These are phyloP conservation scores for Circinella umbellata DNA, from an alignment of 371 early-diverging fungal species.

Conservation along the genomic window DNA sequence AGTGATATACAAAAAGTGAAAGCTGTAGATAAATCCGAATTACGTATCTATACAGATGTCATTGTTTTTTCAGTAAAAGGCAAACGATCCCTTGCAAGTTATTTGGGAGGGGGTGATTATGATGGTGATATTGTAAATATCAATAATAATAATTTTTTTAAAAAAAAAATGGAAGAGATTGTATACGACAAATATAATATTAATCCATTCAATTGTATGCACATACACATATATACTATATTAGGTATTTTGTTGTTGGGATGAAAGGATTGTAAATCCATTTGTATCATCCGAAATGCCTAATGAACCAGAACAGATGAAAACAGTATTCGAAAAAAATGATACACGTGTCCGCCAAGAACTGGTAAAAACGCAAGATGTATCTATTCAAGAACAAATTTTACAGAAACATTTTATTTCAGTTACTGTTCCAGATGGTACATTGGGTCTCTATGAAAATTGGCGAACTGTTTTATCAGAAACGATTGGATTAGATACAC, in stretches of 20 bases:
- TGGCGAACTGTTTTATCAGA: slow-evolving; percentile 49
- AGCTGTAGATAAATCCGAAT: slow-evolving; percentile 40
- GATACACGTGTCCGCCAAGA: slow-evolving; percentile 25
- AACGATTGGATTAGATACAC: slow-evolving; percentile 31
- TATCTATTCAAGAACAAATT: slow-evolving; percentile 17
- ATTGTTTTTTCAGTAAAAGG: slow-evolving; percentile 47
- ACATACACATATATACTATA: neutral
- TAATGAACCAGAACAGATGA: slow-evolving; percentile 19
- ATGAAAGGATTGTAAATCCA: slow-evolving; percentile 43
- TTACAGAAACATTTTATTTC: slow-evolving; percentile 39
- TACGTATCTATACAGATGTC: slow-evolving; percentile 49
- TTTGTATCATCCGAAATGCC: slow-evolving; percentile 32
- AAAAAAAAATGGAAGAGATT: no score
- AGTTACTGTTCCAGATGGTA: slow-evolving; percentile 35
- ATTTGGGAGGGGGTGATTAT: slow-evolving; percentile 57
- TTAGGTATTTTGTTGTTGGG: slow-evolving; percentile 60
- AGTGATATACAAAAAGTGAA: slow-evolving; percentile 53
- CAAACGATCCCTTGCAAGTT: slow-evolving; percentile 45
- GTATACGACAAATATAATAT: no score
- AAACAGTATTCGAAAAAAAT: slow-evolving; percentile 38
- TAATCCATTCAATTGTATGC: no score
- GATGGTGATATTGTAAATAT: slow-evolving; percentile 56
- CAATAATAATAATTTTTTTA: no score
- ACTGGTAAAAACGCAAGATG: slow-evolving; percentile 1
- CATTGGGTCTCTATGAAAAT: slow-evolving; percentile 44